A percentile compares a stretch with the other conserved stretches of the same genome.
Evolutionary conservation across 164 flowering plant genomes (phyloP).

Genomic region (Aristolochia californica): DNA sequence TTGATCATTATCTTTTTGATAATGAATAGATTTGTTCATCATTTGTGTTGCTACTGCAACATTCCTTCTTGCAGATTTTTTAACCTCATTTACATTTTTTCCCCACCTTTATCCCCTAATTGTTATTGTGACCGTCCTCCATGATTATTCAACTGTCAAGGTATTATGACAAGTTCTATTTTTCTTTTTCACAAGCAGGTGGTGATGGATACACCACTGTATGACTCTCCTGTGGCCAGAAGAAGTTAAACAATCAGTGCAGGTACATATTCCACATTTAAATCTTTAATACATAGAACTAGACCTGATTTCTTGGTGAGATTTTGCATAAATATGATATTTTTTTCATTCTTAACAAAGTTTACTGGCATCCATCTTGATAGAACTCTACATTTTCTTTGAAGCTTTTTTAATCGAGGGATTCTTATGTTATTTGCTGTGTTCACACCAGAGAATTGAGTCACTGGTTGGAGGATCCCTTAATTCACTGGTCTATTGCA

Average conservation of each 20-base stretch:
- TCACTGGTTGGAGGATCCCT: conserved; percentile 29
- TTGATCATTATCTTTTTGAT: neutral
- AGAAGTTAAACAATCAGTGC: conserved; percentile 63
- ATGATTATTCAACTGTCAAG: neutral
- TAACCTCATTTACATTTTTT: too few relatives aligned
- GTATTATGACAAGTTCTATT: neutral
- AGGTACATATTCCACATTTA: conserved; percentile 24
- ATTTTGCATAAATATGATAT: too few relatives aligned
- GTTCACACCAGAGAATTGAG: conserved; percentile 38
- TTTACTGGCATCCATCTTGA: neutral
- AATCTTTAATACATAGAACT: too few relatives aligned
- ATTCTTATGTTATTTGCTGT: neutral
- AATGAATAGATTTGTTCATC: too few relatives aligned
- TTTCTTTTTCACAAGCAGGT: conserved; percentile 9
- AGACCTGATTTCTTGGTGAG: neutral
- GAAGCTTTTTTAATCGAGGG: neutral
- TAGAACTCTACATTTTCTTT: neutral
- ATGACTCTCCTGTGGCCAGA: conserved; percentile 28
- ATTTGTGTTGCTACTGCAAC: neutral
- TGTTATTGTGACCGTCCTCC: too few relatives aligned
- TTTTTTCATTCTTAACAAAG: too few relatives aligned
- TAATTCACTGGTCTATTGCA: too few relatives aligned
- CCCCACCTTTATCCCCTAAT: too few relatives aligned
- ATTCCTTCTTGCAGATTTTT: neutral
- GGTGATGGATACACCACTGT: conserved; percentile 32